A percentile compares a stretch with the other conserved stretches of the same genome.
Conservation (phyloP, 2,329 filamentous ascomycete genomes). For the Penicillium sp. region DNA sequence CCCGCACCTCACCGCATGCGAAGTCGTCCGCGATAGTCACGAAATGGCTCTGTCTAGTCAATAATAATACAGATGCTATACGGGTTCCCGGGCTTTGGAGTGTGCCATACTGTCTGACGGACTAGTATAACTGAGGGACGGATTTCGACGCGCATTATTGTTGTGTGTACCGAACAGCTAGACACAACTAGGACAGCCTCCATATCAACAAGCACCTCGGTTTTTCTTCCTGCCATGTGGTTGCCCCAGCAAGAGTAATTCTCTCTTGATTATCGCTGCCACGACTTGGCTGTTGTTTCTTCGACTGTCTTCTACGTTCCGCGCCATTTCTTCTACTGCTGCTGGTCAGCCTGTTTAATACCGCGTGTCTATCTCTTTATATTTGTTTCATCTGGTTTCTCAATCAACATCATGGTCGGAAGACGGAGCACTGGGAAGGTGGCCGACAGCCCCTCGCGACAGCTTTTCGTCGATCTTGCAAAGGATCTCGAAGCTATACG, state of each 20-base stretch:
- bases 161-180: background rate
- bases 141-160: background rate
- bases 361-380: background rate
- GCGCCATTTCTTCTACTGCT: background rate
- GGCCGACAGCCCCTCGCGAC: slow-evolving; percentile 37
- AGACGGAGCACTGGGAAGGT: slow-evolving; percentile 14
- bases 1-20: background rate
- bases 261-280: too few relatives aligned
- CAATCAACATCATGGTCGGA: slow-evolving; percentile 8
- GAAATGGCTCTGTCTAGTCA: background rate
- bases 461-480: slow-evolving; percentile 38
- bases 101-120: background rate
- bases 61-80: background rate
- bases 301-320: background rate
- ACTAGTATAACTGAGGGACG: background rate
- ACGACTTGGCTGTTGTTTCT: background rate
- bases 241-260: too few relatives aligned
- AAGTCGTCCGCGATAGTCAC: background rate
- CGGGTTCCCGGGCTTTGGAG: background rate
- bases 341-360: slow-evolving; percentile 2
- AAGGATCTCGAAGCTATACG: slow-evolving; percentile 39
- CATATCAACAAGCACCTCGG: too few relatives aligned
- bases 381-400: background rate
- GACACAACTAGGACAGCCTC: background rate
- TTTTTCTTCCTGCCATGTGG: background rate